phyloP scores from a whole-genome alignment of 768 basidiomycete genomes.

The Candolleomyces eurysporus region DNA sequence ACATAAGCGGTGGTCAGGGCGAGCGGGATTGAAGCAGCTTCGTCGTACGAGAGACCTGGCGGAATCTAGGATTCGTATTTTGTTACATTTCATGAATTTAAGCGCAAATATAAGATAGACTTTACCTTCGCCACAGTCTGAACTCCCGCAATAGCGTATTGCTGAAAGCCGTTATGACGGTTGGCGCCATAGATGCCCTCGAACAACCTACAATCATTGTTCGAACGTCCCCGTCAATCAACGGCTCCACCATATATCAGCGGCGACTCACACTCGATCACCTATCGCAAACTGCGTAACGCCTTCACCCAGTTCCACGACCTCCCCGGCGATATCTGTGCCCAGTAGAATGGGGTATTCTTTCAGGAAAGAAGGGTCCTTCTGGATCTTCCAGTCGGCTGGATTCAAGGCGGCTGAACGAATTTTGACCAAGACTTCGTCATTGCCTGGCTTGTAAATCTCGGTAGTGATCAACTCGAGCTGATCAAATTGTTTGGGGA shows the following conservation, averaged over 20 bases:
- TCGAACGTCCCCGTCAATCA: too few relatives aligned
- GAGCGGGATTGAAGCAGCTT: constrained; percentile 41
- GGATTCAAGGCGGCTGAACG: constrained; percentile 44
- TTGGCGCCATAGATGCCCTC: constrained; percentile 26
- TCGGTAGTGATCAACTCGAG: too few relatives aligned
- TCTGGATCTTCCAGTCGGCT: constrained; percentile 36
- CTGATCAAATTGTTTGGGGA: too few relatives aligned
- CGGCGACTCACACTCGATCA: constrained; percentile 46
- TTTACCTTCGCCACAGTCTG: constrained; percentile 36
- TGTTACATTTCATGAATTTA: too few relatives aligned
- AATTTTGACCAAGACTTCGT: constrained; percentile 43
- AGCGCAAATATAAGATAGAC: too few relatives aligned
- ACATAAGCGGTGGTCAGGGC: constrained; percentile 34
- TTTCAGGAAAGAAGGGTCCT: constrained; percentile 33
- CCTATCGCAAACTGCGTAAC: constrained; percentile 49
- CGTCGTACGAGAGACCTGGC: constrained; percentile 31
- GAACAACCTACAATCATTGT: too few relatives aligned
- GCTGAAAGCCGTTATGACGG: constrained; percentile 37
- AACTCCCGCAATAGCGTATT: constrained; percentile 36
- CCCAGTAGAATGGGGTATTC: constrained; percentile 48
- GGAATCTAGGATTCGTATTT: too few relatives aligned
- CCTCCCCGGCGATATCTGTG: constrained; percentile 49
- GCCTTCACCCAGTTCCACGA: constrained; percentile 49
- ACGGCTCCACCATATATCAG: too few relatives aligned
- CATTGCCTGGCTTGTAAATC: constrained; percentile 27